These are phyloP conservation scores for Colletotrichum limetticola DNA, from an alignment of 2,329 filamentous ascomycete genomes.

Conservation along the genomic window DNA sequence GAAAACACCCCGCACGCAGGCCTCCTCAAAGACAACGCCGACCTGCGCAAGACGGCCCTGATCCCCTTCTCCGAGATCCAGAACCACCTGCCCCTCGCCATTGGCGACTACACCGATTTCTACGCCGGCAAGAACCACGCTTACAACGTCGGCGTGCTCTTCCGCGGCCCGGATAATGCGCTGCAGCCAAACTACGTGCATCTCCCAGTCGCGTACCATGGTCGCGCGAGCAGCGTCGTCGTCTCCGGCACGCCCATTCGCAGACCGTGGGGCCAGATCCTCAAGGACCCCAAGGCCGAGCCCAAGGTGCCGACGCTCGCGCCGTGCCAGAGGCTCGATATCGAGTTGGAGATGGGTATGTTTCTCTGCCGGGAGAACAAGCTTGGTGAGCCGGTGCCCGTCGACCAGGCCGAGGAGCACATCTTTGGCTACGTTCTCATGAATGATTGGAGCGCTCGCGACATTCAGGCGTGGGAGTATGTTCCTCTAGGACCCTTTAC, in stretches of 20 bases:
- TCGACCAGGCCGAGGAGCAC: constrained; percentile 74
- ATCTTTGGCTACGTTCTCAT: constrained; percentile 77
- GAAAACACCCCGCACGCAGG: constrained; percentile 59
- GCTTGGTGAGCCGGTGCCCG: constrained; percentile 73
- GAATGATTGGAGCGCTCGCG: constrained; percentile 73
- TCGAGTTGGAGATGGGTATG: constrained; percentile 82
- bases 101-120: constrained; percentile 88
- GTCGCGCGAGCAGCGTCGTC: constrained; percentile 80
- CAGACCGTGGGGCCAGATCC: constrained; percentile 79
- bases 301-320: constrained; percentile 68
- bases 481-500: constrained; percentile 71
- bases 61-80: constrained; percentile 57
- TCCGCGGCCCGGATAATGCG: constrained; percentile 78
- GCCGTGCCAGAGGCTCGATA: constrained; percentile 72
- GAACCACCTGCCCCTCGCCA: constrained; percentile 78
- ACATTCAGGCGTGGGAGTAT: constrained; percentile 72
- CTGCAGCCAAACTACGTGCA: constrained; percentile 86
- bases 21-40: constrained; percentile 49
- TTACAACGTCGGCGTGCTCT: constrained; percentile 74
- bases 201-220: constrained; percentile 84
- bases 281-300: constrained; percentile 59
- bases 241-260: constrained; percentile 78
- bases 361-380: constrained; percentile 76
- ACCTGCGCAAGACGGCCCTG: constrained; percentile 43
- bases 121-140: constrained; percentile 85